These are phyloP conservation scores for Cytospora piceicola DNA, from an alignment of 2,329 filamentous ascomycete species.

Conservation along the genomic window DNA sequence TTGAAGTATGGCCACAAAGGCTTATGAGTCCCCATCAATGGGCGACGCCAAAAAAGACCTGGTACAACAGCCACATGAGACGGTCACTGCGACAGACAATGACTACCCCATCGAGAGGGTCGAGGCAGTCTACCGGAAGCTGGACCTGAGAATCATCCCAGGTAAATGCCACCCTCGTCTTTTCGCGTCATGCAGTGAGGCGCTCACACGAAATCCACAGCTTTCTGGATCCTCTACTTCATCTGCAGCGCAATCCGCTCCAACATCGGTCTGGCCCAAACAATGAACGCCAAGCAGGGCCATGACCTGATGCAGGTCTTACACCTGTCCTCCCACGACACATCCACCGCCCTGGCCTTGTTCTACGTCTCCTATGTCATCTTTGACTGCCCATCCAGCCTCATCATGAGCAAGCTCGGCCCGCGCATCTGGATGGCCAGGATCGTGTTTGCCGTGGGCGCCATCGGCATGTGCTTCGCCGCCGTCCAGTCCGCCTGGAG, in stretches of 20 bases:
- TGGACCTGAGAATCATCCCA: slow-evolving; percentile 64
- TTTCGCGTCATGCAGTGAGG: background rate
- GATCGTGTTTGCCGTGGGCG: slow-evolving; percentile 84
- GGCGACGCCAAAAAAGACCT: slow-evolving; percentile 35
- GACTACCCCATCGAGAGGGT: slow-evolving; percentile 56
- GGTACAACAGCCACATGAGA: slow-evolving; percentile 14
- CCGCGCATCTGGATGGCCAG: slow-evolving; percentile 91
- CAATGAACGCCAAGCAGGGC: slow-evolving; percentile 74
- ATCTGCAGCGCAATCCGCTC: slow-evolving; percentile 89
- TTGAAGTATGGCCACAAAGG: slow-evolving; percentile 51
- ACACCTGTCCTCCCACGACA: slow-evolving; percentile 71
- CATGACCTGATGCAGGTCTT: slow-evolving; percentile 79
- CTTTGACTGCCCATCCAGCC: slow-evolving; percentile 86
- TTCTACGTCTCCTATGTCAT: slow-evolving; percentile 94
- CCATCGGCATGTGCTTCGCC: slow-evolving; percentile 83
- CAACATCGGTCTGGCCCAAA: slow-evolving; percentile 92
- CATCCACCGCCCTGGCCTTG: slow-evolving; percentile 81
- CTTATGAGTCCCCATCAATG: slow-evolving; percentile 35
- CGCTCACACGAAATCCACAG: slow-evolving; percentile 42
- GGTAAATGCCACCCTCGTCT: slow-evolving; percentile 40
- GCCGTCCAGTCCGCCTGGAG: slow-evolving; percentile 84
- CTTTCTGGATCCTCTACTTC: slow-evolving; percentile 91
- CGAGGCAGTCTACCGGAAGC: slow-evolving; percentile 60
- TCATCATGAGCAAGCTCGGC: slow-evolving; percentile 83
- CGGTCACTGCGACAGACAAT: slow-evolving; percentile 26